Conservation (phyloP, 306 rosid genomes). For the Ormosia semicastrata region DNA sequence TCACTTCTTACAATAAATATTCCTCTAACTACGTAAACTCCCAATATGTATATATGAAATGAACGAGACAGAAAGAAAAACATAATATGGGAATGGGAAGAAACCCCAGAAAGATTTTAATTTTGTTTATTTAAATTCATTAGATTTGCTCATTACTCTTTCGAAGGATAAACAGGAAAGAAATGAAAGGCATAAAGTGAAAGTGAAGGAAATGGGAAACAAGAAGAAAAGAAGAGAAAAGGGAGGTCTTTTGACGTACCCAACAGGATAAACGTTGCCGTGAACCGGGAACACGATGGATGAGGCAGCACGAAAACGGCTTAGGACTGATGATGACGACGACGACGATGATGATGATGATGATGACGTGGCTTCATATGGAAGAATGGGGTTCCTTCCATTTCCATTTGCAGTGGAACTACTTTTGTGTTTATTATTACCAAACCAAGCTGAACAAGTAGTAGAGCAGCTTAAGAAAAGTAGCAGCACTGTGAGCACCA, state of each 20-base stretch:
- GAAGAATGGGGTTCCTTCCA: constrained; percentile 41
- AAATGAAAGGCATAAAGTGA: constrained; percentile 19
- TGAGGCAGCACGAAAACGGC: constrained; percentile 43
- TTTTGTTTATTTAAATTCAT: no score
- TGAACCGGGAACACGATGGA: constrained; percentile 69
- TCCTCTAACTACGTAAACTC: no score
- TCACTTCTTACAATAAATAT: no score
- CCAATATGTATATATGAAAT: no score
- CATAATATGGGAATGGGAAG: background rate
- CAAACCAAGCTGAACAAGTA: constrained; percentile 61
- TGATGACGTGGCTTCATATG: constrained; percentile 30
- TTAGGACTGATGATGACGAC: constrained; percentile 14
- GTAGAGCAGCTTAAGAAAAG: constrained; percentile 34
- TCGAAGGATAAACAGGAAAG: background rate
- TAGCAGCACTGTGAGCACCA: constrained; percentile 28
- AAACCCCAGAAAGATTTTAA: no score
- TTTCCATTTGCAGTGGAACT: background rate
- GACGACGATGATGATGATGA: constrained; percentile 14
- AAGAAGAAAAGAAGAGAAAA: background rate
- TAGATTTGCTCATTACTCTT: background rate
- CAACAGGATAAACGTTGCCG: constrained; percentile 87
- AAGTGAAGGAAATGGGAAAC: background rate
- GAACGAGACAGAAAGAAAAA: background rate
- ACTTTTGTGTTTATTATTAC: constrained; percentile 34
- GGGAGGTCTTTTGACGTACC: constrained; percentile 45